Percentiles rank a stretch among this genome's conserved stretches.
These are phyloP conservation scores for Tirmania nivea DNA, from an alignment of 495 filamentous ascomycete genomes.

Conservation along the genomic window DNA sequence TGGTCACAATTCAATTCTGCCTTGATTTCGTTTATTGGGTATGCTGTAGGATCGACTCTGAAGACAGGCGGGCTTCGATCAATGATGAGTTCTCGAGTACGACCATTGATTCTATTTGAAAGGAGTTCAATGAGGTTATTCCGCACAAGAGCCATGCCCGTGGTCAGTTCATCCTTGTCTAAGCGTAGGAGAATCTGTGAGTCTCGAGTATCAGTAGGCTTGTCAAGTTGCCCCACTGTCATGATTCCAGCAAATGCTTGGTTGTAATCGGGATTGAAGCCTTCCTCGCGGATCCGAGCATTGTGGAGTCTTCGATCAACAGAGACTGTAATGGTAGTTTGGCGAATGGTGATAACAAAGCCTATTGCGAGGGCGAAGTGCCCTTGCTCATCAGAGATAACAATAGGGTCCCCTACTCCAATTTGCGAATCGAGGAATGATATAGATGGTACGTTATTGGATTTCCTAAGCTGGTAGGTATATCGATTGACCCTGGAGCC, in stretches of 20 bases:
- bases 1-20: conserved; percentile 63
- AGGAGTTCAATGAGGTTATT: conserved; percentile 86
- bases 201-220: conserved; percentile 25
- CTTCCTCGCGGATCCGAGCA: conserved; percentile 46
- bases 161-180: conserved; percentile 96
- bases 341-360: conserved; percentile 56
- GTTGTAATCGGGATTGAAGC: conserved; percentile 53
- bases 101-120: conserved; percentile 26
- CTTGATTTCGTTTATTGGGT: conserved; percentile 31
- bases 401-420: conserved; percentile 71
- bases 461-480: conserved; percentile 60
- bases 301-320: conserved; percentile 79
- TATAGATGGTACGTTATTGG: conserved; percentile 31
- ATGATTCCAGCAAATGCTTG: conserved; percentile 83
- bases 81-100: conserved; percentile 58
- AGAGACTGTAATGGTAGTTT: conserved; percentile 54
- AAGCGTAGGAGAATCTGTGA: conserved; percentile 51
- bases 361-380: conserved; percentile 89
- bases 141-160: conserved; percentile 82
- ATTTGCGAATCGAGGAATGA: conserved; percentile 85
- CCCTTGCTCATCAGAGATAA: conserved; percentile 86
- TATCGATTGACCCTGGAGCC: conserved; percentile 75
- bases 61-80: conserved; percentile 51
- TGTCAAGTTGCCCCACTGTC: conserved; percentile 42
- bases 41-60: conserved; percentile 38